Percentiles rank a stretch among this genome's conserved stretches.
Evolutionary conservation across 805 yeast genomes (phyloP).

Genomic region (Starmerella gropengiesseri): DNA sequence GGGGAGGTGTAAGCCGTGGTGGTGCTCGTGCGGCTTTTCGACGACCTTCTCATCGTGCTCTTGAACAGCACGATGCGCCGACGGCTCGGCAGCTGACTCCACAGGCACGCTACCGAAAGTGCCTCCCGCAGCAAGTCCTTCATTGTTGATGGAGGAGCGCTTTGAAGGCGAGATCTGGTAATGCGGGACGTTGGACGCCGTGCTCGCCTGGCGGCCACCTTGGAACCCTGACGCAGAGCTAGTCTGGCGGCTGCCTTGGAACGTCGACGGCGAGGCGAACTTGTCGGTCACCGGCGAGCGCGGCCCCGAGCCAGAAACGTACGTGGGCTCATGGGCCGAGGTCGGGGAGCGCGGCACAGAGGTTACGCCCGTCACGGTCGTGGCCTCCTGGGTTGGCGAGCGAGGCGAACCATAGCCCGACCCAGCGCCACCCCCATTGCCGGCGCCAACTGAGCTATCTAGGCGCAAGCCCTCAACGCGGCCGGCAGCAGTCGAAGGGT

Average conservation of each 20-base stretch:
- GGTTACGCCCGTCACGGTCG: too few relatives aligned
- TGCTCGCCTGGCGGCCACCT: too few relatives aligned
- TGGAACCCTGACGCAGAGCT: too few relatives aligned
- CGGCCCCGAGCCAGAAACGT: not conserved
- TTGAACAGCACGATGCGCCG: conserved; percentile 4
- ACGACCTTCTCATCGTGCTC: conserved; percentile 4
- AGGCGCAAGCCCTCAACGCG: too few relatives aligned
- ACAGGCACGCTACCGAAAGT: conserved; percentile 17
- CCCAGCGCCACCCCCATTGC: too few relatives aligned
- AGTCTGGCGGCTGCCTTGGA: not conserved
- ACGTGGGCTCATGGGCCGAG: too few relatives aligned
- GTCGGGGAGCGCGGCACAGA: too few relatives aligned
- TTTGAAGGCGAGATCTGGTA: conserved; percentile 17
- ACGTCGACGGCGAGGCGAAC: not conserved
- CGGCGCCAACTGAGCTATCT: too few relatives aligned
- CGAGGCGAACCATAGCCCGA: too few relatives aligned
- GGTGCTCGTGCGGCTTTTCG: conserved; percentile 9
- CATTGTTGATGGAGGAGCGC: conserved; percentile 8
- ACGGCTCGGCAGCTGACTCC: conserved; percentile 2
- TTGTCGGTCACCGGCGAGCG: not conserved
- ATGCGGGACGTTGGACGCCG: conserved; percentile 7
- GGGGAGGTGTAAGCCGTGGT: conserved; percentile 5
- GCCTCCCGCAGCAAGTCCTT: conserved; percentile 15
- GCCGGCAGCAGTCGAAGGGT: too few relatives aligned
- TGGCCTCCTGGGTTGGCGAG: too few relatives aligned